phyloP scores from a whole-genome alignment of 768 basidiomycete species.

The Xerocomellus amylosporus region DNA sequence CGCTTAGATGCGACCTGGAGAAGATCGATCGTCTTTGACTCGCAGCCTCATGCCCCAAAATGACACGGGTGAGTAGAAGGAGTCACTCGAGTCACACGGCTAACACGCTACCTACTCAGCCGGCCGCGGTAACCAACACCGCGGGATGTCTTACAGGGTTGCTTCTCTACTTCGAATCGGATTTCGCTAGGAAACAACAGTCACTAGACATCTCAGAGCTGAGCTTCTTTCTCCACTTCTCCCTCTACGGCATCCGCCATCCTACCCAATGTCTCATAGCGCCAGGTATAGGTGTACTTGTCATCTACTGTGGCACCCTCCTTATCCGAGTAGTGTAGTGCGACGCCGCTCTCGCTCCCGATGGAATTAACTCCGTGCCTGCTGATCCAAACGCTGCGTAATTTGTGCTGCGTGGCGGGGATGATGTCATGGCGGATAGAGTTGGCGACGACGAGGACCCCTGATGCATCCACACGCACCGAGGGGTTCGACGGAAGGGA shows the following conservation, averaged over 20 bases:
- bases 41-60: neutral
- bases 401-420: constrained; percentile 54
- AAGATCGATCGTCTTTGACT: neutral
- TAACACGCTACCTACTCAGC: neutral
- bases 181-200: neutral
- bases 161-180: constrained; percentile 1
- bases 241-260: constrained; percentile 58
- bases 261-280: constrained; percentile 57
- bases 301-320: constrained; percentile 16
- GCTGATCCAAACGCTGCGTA: constrained; percentile 67
- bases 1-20: neutral
- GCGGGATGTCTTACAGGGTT: neutral
- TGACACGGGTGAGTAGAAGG: neutral
- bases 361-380: constrained; percentile 32
- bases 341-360: constrained; percentile 33
- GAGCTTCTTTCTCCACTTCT: constrained; percentile 25
- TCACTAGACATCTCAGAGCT: neutral
- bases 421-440: constrained; percentile 65
- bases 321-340: constrained; percentile 33
- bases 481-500: constrained; percentile 19
- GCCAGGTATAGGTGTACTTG: constrained; percentile 43
- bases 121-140: no score
- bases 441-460: constrained; percentile 65
- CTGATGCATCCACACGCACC: constrained; percentile 31
- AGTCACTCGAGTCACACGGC: neutral